Evolutionary conservation across 257 asterid species (phyloP), one percentile per base, ranked within the genome.

Genomic region (Lycium ferocissimum): DNA sequence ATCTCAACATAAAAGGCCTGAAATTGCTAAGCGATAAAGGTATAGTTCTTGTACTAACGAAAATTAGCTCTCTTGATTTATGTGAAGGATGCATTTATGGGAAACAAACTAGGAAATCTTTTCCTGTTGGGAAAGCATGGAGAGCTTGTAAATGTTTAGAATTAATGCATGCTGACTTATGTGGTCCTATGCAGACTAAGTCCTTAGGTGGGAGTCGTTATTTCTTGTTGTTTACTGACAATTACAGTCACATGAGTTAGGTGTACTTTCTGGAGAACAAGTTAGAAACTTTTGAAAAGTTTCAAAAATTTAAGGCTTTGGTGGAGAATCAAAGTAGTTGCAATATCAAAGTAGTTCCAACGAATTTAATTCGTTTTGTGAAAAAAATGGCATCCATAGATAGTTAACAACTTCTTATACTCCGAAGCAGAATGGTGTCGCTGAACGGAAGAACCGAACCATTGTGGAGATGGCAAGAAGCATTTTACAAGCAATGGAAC

Each of bases 31-130:
- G 59, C 17, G 63, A 58, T 58, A 58, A 58, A 58, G 10, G 63
- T 58, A 58, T 58, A 22, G 22, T 58, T 58, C 63, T 58, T 58
- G 63, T 0, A 17, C 63, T 58, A 58, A 20, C 9, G 20, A 58
- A 58, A 58, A 58, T 58, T 58, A 58, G 22, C 0, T 7, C 33
- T n/a, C 37, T 73, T 40, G 66, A 26, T 5, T 54, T 72, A 6
- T 84, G 83, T 59, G 83, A 84, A 33, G 53, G 51, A 1, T 84
- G 76, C 1, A 58, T 84, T 9, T 73, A 73, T 57, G 80, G 85
- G 9, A 83, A 83, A n/a, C 79, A 83, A 66, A 12, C 15, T 5
- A 83, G 17, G 14, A 13, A 9, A 47, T 38, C 67, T 12, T 66
- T 66, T 81, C 54, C 38, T 6, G 7, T 20, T 7, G 56, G 66